phyloP scores from a whole-genome alignment of 2,329 filamentous ascomycete genomes.

The Hypoxylon sp. region DNA sequence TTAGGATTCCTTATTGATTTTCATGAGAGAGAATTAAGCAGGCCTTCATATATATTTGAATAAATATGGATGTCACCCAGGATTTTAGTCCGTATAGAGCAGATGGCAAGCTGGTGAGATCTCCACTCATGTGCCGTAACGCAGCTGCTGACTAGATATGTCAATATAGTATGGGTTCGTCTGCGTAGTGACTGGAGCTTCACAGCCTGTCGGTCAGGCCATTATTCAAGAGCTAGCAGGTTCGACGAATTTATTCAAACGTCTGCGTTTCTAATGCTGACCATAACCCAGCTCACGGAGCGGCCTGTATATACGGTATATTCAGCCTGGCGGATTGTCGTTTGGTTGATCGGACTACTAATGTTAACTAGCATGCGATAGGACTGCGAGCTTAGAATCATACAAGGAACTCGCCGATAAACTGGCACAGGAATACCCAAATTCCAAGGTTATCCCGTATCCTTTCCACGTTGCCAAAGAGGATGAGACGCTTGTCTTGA shows the following conservation, averaged over 20 bases:
- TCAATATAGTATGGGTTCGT: slow-evolving; percentile 71
- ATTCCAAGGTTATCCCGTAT: slow-evolving; percentile 72
- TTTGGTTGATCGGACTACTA: slow-evolving; percentile 15
- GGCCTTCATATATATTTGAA: background rate
- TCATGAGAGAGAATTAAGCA: background rate
- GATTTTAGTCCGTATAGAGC: slow-evolving; percentile 44
- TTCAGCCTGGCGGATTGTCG: background rate
- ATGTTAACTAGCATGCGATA: slow-evolving; percentile 61
- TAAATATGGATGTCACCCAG: slow-evolving; percentile 41
- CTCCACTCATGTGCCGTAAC: background rate
- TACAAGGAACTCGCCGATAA: slow-evolving; percentile 58
- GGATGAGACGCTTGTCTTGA: slow-evolving; percentile 70
- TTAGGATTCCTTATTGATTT: background rate
- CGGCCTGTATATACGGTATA: slow-evolving; percentile 71
- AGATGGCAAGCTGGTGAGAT: slow-evolving; percentile 49
- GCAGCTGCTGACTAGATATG: slow-evolving; percentile 1
- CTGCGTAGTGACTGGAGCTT: slow-evolving; percentile 73
- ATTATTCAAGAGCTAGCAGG: slow-evolving; percentile 71
- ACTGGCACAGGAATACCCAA: slow-evolving; percentile 61
- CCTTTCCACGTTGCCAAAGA: slow-evolving; percentile 71
- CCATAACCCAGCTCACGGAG: slow-evolving; percentile 66
- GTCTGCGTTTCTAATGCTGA: slow-evolving; percentile 32
- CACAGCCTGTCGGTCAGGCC: slow-evolving; percentile 70
- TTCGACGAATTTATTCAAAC: slow-evolving; percentile 43
- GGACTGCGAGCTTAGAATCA: slow-evolving; percentile 55